phyloP scores from a whole-genome alignment of 2,329 filamentous ascomycete species.

The Didymella exigua region DNA sequence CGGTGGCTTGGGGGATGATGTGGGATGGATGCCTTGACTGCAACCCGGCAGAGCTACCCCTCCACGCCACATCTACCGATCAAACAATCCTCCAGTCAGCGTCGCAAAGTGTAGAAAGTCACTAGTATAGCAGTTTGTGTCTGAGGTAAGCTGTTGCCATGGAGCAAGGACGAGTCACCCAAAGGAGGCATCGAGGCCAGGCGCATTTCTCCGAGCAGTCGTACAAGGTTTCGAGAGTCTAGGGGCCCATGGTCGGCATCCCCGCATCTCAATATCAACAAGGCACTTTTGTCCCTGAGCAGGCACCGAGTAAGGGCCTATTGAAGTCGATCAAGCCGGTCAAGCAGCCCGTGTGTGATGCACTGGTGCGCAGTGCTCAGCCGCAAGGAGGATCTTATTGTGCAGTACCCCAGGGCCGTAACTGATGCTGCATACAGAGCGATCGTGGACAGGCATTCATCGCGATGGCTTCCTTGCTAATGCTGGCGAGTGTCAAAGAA shows the following conservation, averaged over 20 bases:
- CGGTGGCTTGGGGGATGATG: slow-evolving; percentile 8
- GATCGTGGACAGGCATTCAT: no score
- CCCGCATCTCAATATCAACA: not conserved
- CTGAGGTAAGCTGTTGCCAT: slow-evolving; percentile 8
- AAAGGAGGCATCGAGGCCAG: not conserved
- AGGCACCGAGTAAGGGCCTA: not conserved
- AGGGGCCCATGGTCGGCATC: not conserved
- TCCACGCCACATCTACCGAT: not conserved
- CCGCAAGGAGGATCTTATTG: not conserved
- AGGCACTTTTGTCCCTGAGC: not conserved
- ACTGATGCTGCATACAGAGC: no score
- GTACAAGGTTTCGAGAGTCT: slow-evolving; percentile 4
- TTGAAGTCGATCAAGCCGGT: not conserved
- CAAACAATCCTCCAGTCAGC: not conserved
- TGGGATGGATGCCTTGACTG: slow-evolving; percentile 6
- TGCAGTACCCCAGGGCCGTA: not conserved
- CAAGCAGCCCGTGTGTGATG: not conserved
- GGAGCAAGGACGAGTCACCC: not conserved
- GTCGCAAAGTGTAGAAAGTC: not conserved
- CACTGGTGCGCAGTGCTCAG: not conserved
- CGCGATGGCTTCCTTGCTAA: not conserved
- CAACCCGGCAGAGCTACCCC: slow-evolving; percentile 4
- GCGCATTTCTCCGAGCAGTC: not conserved
- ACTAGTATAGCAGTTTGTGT: not conserved
- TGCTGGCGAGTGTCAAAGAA: not conserved